Conservation (phyloP, 768 basidiomycete species). For the Coprinopsis cinerea region DNA sequence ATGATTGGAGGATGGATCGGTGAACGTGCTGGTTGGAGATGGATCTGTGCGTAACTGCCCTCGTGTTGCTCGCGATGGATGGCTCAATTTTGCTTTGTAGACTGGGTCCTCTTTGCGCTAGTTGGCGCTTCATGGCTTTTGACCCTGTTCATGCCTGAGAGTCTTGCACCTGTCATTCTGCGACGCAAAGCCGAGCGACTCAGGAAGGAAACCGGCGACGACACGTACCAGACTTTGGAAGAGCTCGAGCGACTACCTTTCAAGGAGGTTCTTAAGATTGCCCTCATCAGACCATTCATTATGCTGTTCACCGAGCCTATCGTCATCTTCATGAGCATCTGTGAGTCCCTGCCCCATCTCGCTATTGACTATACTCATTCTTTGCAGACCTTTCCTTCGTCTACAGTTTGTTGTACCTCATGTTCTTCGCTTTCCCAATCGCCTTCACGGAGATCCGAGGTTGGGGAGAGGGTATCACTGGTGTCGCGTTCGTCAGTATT, state of each 20-base stretch:
- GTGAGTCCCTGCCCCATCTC: slow-evolving; percentile 16
- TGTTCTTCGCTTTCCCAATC: slow-evolving; percentile 42
- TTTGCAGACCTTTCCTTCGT: slow-evolving; percentile 36
- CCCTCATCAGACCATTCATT: slow-evolving; percentile 31
- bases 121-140: slow-evolving; percentile 29
- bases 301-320: slow-evolving; percentile 43
- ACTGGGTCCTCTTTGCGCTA: slow-evolving; percentile 43
- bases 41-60: slow-evolving; percentile 31
- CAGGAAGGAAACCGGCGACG: slow-evolving; percentile 33
- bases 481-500: slow-evolving; percentile 39
- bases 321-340: slow-evolving; percentile 37
- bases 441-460: slow-evolving; percentile 34
- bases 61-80: not conserved
- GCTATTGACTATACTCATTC: not conserved
- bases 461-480: slow-evolving; percentile 33
- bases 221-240: slow-evolving; percentile 28
- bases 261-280: slow-evolving; percentile 28
- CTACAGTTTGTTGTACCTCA: slow-evolving; percentile 35
- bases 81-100: slow-evolving; percentile 9
- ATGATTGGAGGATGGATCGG: slow-evolving; percentile 45
- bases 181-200: slow-evolving; percentile 34
- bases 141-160: slow-evolving; percentile 44
- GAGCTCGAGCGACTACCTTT: slow-evolving; percentile 33
- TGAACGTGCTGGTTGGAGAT: slow-evolving; percentile 38
- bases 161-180: slow-evolving; percentile 42